Base-by-base conservation (phyloP, 2,329 filamentous ascomycete species). In the Hypoxylon sp. region DNA sequence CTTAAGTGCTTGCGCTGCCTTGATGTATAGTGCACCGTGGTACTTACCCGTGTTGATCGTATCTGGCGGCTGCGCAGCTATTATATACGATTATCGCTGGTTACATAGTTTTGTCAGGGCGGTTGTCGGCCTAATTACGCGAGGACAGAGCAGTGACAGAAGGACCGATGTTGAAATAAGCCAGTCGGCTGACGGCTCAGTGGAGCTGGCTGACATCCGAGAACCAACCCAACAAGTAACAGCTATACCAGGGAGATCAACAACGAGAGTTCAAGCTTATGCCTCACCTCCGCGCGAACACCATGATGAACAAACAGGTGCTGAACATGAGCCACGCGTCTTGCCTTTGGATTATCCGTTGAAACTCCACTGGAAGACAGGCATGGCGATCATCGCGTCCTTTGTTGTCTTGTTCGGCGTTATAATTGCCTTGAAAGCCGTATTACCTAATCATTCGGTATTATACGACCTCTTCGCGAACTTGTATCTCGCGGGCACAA, bases 21-120 rank as follows among this genome's bases (percentile, higher is more conserved):
- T 93, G 70, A 82, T 91, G 53, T 93, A 93, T 72, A 92, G 89
- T 54, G 87, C 90, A 0, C 79, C 93, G 0, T 94, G 92, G 92
- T 94, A 92, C 71, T 93, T 93, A 50, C 92, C 92, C 0, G 73
- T 88, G 0, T 75, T 93, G 3, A 89, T 93, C 78, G 72, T 86
- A 0, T 69, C 82, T 1, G 87, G 85, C 0, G 91, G 90, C 0
- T 10, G 84, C 1, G 77, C 79, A 0, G 86, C 88, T 0, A 76
- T 88, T 0, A 58, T 86, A 0, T 89, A 87, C 81, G 91, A 93
- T 77, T 81, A 80, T 47, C 81, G 83, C 46, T 85, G 85, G 79
- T 72, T 86, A 6, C 82, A 85, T n/a, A 75, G 80, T 0, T 75
- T 82, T 4, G 74, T 67, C 8, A 39, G 46, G 6, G 52, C n/a